Conservation (phyloP, 202 grass and related monocot genomes). For the Hordeum pubiflorum region DNA sequence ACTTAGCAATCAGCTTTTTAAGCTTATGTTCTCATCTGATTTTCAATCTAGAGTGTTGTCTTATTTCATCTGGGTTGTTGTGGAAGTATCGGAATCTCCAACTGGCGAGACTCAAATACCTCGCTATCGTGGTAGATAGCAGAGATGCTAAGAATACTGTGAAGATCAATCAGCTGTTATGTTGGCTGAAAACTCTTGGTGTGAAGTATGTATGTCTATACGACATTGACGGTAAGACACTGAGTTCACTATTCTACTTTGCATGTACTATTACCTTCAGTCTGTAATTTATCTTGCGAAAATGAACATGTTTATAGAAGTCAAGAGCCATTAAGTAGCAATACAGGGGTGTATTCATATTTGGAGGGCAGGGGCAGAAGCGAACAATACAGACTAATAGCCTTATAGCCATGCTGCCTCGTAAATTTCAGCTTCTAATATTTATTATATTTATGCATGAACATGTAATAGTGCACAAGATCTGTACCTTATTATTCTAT, state of each 20-base stretch:
- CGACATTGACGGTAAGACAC: constrained; percentile 69
- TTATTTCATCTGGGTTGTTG: constrained; percentile 66
- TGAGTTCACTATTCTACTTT: constrained; percentile 8
- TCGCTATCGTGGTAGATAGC: constrained; percentile 86
- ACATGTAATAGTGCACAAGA: not conserved
- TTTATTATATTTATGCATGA: not conserved
- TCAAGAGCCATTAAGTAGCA: constrained; percentile 2
- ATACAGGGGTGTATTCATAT: not conserved
- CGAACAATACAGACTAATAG: not conserved
- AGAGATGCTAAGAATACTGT: constrained; percentile 64
- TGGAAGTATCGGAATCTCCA: constrained; percentile 54
- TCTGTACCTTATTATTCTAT: constrained; percentile 8
- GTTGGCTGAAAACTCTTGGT: constrained; percentile 51
- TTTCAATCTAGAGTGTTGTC: constrained; percentile 45
- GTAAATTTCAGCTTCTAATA: constrained; percentile 17
- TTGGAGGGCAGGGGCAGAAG: not conserved
- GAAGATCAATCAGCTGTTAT: constrained; percentile 68
- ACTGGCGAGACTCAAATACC: constrained; percentile 38
- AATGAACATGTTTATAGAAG: constrained; percentile 7
- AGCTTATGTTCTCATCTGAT: constrained; percentile 51
- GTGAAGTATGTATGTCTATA: constrained; percentile 79
- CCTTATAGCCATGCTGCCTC: not conserved
- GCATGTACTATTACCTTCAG: constrained; percentile 14
- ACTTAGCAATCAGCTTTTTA: constrained; percentile 45
- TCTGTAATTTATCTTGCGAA: not conserved